These are phyloP conservation scores for Scolecobasidium constrictum DNA, from an alignment of 2,329 filamentous ascomycete species.

Conservation along the genomic window DNA sequence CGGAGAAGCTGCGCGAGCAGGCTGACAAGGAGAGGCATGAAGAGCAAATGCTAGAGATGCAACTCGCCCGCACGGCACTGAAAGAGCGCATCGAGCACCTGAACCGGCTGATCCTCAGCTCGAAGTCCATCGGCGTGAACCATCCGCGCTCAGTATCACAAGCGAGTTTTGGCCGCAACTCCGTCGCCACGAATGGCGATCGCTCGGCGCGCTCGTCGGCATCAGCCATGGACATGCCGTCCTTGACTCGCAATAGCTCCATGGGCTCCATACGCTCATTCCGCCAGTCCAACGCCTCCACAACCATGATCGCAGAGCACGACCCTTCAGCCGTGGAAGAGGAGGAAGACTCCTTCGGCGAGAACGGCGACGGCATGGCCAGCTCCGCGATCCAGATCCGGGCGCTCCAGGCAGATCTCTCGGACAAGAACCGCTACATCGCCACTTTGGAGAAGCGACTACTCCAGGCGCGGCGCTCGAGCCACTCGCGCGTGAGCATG, in stretches of 20 bases:
- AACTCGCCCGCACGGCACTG: conserved; percentile 84
- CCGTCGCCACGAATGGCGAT: conserved; percentile 21
- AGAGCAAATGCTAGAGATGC: conserved; percentile 98
- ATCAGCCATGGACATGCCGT: conserved; percentile 29
- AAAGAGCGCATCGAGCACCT: conserved; percentile 97
- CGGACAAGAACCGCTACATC: conserved; percentile 97
- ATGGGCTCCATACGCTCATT: conserved; percentile 17
- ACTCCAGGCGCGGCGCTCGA: conserved; percentile 79
- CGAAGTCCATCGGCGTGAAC: conserved; percentile 92
- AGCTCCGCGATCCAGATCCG: conserved; percentile 75
- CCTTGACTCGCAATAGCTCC: conserved; percentile 12
- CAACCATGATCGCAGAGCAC: neutral
- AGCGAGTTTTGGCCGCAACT: conserved; percentile 26
- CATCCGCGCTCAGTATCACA: conserved; percentile 29
- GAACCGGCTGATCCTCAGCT: conserved; percentile 88
- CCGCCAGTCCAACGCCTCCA: conserved; percentile 9
- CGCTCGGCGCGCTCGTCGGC: conserved; percentile 24
- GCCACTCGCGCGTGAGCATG: conserved; percentile 76
- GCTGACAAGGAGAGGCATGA: conserved; percentile 82
- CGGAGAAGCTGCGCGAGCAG: conserved; percentile 50
- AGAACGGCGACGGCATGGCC: conserved; percentile 78
- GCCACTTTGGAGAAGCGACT: conserved; percentile 85
- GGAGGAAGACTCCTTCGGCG: conserved; percentile 50
- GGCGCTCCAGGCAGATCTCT: conserved; percentile 86
- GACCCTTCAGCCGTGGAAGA: conserved; percentile 45